Percentiles rank a stretch among this genome's conserved stretches.
These are phyloP conservation scores for Penicillium robsamsonii DNA, from an alignment of 495 filamentous ascomycete genomes.

Conservation along the genomic window DNA sequence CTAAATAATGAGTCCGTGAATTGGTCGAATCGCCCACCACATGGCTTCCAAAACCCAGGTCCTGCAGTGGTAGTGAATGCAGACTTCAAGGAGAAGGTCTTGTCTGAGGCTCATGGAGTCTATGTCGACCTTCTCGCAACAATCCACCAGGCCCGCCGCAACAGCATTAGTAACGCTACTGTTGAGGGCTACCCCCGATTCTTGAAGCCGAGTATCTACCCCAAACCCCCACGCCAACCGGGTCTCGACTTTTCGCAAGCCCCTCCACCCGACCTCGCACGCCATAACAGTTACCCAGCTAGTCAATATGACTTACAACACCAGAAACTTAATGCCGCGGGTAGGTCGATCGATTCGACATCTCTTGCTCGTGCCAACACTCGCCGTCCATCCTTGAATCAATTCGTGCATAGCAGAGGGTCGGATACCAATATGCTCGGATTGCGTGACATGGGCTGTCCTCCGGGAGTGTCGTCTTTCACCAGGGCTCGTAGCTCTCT, in stretches of 20 bases:
- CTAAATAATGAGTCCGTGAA: conserved; percentile 15
- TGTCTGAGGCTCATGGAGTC: conserved; percentile 81
- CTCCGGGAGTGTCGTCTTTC: conserved; percentile 30
- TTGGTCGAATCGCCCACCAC: conserved; percentile 28
- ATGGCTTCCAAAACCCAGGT: conserved; percentile 24
- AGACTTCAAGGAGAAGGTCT: conserved; percentile 75
- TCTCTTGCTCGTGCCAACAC: conserved; percentile 19
- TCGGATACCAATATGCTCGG: conserved; percentile 31
- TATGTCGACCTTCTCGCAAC: conserved; percentile 83
- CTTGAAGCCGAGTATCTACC: conserved; percentile 59
- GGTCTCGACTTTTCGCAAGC: conserved; percentile 43
- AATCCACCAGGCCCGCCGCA: conserved; percentile 61
- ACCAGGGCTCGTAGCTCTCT: conserved; percentile 36
- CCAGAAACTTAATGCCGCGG: conserved; percentile 20
- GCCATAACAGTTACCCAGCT: conserved; percentile 45
- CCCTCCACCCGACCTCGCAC: conserved; percentile 28
- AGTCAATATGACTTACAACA: conserved; percentile 36
- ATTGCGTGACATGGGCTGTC: conserved; percentile 33
- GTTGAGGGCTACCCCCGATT: conserved; percentile 38
- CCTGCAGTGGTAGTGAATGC: conserved; percentile 41
- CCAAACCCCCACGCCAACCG: conserved; percentile 58
- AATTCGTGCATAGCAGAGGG: conserved; percentile 27
- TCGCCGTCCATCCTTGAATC: conserved; percentile 30
- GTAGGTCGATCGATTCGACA: conserved; percentile 15
- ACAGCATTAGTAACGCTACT: conserved; percentile 35